A percentile compares a stretch with the other conserved stretches of the same genome.
These are phyloP conservation scores for Cyberlindnera nakhonratchasimensis DNA, from an alignment of 805 yeast genomes.

Conservation along the genomic window DNA sequence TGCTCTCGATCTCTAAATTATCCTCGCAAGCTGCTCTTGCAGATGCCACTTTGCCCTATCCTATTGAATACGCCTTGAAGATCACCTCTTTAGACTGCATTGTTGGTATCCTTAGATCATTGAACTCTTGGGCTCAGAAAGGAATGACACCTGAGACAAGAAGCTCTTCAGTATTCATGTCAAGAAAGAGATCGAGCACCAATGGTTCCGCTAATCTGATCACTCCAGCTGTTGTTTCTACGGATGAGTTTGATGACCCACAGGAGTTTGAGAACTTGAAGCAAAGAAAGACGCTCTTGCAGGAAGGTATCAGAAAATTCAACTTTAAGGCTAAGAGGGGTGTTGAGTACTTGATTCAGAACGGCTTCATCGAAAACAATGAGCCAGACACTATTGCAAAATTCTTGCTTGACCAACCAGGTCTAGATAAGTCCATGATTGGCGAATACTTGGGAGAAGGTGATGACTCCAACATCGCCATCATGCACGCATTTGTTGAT, in stretches of 20 bases:
- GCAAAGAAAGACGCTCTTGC: conserved; percentile 73
- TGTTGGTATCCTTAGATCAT: conserved; percentile 76
- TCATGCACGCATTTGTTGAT: conserved; percentile 94
- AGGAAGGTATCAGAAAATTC: conserved; percentile 75
- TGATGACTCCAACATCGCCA: conserved; percentile 66
- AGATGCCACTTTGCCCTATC: conserved; percentile 49
- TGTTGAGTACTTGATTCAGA: conserved; percentile 52
- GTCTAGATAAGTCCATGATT: conserved; percentile 75
- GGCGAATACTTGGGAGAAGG: conserved; percentile 96
- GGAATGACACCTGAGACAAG: conserved; percentile 37
- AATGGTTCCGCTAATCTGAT: conserved; percentile 21
- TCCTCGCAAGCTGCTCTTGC: conserved; percentile 48
- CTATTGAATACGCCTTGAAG: conserved; percentile 80
- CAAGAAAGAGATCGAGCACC: conserved; percentile 29
- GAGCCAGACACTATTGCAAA: conserved; percentile 69
- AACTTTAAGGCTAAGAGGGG: conserved; percentile 86
- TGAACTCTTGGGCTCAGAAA: conserved; percentile 84
- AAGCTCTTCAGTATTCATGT: conserved; percentile 14
- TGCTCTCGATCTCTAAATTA: conserved; percentile 67
- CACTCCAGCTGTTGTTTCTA: conserved; percentile 11
- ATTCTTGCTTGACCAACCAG: conserved; percentile 69
- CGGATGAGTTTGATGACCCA: conserved; percentile 60
- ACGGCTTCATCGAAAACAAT: conserved; percentile 59
- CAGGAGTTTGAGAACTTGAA: conserved; percentile 82
- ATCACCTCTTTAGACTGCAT: conserved; percentile 76